Evolutionary conservation across 768 basidiomycete species (phyloP), one percentile per base, ranked within the genome.

Genomic region (Suillus bovinus): DNA sequence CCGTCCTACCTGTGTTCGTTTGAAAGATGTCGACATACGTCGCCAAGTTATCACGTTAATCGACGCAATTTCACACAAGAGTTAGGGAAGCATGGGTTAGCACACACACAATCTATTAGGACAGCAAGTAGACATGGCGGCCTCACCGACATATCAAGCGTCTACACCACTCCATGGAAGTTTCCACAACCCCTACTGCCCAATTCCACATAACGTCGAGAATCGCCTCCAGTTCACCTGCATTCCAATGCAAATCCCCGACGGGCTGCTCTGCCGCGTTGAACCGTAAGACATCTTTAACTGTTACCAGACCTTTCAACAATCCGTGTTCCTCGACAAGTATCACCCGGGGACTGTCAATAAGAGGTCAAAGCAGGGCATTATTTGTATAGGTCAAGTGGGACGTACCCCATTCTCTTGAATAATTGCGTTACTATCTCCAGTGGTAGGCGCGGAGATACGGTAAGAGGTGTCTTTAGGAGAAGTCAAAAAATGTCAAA

Each of bases 361-460:
- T 34, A 27, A 38, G 2, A 24, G 9, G 41, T 64, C 6, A 66
- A 50, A 11, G 13, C 13, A 22, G n/a, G 13, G 27, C 17, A 31
- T 20, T 33, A 17, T 22, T 10, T 33, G 13, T 50, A 1, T 27
- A 65, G 38, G 22, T 56, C 47, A 49, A 66, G 55, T 20, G 17
- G 1, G 16, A 81, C 93, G 68, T 70, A 97, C 97, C 97, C 97
- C 90, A 99, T 93, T 52, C 94, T 85, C 72, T 96, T 93, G 82
- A 99, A 99, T 31, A 99, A 78, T 71, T 99, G 94, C 91, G 97
- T 94, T 9, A 96, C 94, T 60, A 98, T 94, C 74, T 99, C 97
- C 47, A 99, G 80, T 0, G 95, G 94, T 44, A 97, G 82, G 65
- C 93, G 92, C 1, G 94, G 90, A 7, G 94, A 90, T 13, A 97